Evolutionary conservation across 345 rosid genomes (phyloP), one percentile per base, ranked within the genome.

Genomic region (Adansonia digitata): DNA sequence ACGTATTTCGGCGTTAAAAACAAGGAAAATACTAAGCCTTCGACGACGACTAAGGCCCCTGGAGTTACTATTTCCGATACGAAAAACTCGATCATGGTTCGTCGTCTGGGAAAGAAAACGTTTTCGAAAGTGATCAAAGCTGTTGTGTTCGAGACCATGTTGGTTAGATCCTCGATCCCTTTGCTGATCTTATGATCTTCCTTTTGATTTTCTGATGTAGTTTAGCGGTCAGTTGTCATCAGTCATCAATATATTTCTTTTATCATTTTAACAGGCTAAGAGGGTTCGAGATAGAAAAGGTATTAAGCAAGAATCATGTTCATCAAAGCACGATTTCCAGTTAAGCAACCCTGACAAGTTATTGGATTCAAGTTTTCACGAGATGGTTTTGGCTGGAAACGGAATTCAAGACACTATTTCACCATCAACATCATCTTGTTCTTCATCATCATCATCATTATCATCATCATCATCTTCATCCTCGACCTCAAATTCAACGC

Each of bases 101-200:
- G 18, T 73, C 75, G 31, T 39, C 48, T 72, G n/a, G 37, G 17
- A 0, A 82, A 65, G 59, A 76, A 40, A 20, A 70, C 77, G 39
- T 37, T 83, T 31, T 83, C 88, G 13, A 81, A 77, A 20, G 74
- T 69, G 46, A 31, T 87, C 57, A 86, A 79, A 59, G 82, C 83
- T 27, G 79, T 78, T 27, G 35, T 82, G n/a, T 86, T 81, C 72
- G 83, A 76, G 57, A 75, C 74, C 10, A 43, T 73, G 55, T 43
- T 83, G 85, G 90, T 86, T 11, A 45, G 85, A 74, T 61, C 22
- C 2, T 35, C 45, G 7, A 35, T 34, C 34, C 7, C n/a, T 43
- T 8, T 42, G 11, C 11, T 42, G n/a, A n/a, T 42, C 46, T 10
- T 42, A 0, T 3, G 4, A 46, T 22, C 40, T 26, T 26, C 22